A percentile compares a stretch with the other conserved stretches of the same genome.
phyloP scores from a whole-genome alignment of 345 rosid species.

The Murraya paniculata region DNA sequence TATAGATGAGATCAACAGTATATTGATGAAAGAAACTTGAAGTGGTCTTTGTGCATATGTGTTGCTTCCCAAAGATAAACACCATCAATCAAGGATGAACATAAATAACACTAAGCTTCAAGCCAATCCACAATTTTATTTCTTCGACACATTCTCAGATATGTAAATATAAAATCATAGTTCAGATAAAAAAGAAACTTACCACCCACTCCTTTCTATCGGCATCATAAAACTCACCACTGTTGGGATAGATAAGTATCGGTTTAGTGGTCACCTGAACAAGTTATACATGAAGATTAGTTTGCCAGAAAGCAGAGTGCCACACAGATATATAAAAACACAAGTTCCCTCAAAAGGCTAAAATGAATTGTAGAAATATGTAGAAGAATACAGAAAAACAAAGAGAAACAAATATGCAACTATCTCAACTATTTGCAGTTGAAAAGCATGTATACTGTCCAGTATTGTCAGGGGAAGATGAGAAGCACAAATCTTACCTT shows the following conservation, averaged over 20 bases:
- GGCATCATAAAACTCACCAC: conserved; percentile 75
- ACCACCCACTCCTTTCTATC: conserved; percentile 74
- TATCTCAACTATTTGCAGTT: neutral
- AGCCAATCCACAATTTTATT: conserved; percentile 1
- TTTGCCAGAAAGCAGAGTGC: neutral
- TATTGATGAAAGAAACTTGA: neutral
- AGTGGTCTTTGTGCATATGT: neutral
- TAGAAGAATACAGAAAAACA: neutral
- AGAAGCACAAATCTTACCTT: conserved; percentile 40
- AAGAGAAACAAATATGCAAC: neutral
- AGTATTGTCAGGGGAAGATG: neutral
- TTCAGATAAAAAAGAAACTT: conserved; percentile 23
- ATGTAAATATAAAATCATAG: neutral
- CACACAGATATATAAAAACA: neutral
- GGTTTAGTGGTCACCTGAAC: conserved; percentile 74
- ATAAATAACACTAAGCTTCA: neutral
- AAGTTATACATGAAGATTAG: conserved; percentile 5
- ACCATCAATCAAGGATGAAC: neutral
- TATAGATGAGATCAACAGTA: neutral
- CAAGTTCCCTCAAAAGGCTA: neutral
- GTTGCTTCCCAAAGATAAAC: neutral
- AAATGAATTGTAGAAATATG: neutral
- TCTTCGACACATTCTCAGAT: neutral
- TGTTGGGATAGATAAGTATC: conserved; percentile 67
- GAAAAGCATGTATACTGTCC: neutral